Conservation (phyloP, 306 rosid genomes). For the Lathyrus oleraceus region DNA sequence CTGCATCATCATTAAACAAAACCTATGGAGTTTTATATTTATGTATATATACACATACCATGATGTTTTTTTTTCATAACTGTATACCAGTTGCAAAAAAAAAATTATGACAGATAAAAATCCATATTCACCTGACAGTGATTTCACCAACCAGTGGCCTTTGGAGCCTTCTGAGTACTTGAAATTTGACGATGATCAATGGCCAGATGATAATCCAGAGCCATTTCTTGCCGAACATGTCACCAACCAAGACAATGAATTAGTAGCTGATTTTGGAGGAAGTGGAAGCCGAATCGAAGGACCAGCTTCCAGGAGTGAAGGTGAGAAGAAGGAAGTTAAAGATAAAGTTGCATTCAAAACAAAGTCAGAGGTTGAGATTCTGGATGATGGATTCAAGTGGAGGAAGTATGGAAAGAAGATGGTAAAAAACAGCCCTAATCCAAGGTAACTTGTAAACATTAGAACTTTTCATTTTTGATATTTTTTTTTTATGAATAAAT, state of each 20-base stretch:
- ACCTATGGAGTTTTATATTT: slow-evolving; percentile 22
- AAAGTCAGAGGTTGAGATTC: slow-evolving; percentile 68
- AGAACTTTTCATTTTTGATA: neutral
- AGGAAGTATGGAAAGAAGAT: slow-evolving; percentile 92
- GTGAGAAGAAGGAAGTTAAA: slow-evolving; percentile 41
- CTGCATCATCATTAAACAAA: slow-evolving; percentile 35
- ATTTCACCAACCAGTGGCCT: slow-evolving; percentile 36
- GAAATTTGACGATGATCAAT: slow-evolving; percentile 45
- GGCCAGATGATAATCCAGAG: slow-evolving; percentile 40
- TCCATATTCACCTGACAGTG: slow-evolving; percentile 41
- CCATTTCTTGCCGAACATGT: slow-evolving; percentile 37
- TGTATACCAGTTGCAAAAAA: slow-evolving; percentile 34
- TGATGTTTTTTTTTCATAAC: slow-evolving; percentile 9
- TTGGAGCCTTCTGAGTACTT: slow-evolving; percentile 55
- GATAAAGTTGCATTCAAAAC: slow-evolving; percentile 74
- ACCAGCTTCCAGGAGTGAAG: slow-evolving; percentile 39
- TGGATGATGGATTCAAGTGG: slow-evolving; percentile 91
- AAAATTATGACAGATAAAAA: slow-evolving; percentile 47
- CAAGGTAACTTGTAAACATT: slow-evolving; percentile 49
- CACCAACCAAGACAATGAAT: slow-evolving; percentile 37
- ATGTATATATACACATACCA: neutral
- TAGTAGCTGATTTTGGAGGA: slow-evolving; percentile 41
- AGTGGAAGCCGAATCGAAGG: slow-evolving; percentile 43
- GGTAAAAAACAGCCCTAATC: slow-evolving; percentile 93
- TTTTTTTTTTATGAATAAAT: neutral